Base-by-base conservation (phyloP, 2,329 filamentous ascomycete species). In the Fusarium beomiforme region DNA sequence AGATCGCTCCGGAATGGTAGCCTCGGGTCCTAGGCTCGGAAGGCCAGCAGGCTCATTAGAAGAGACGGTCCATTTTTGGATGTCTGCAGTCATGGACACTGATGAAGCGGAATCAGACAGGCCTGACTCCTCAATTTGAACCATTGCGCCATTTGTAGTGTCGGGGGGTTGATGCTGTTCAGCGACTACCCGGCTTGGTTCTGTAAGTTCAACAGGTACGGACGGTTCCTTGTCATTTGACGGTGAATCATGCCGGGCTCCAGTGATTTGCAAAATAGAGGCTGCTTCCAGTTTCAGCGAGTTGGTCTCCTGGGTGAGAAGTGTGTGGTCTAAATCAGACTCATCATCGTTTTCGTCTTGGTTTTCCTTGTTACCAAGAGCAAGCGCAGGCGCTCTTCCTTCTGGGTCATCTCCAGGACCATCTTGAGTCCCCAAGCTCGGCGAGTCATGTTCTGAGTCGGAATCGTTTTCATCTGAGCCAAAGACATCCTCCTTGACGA, bases 91-190 rank as follows among this genome's bases (percentile, higher is more conserved):
- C 14, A 19, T 24, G 10, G 44, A 46, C 26, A 56, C 39, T n/a
- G 68, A 51, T 13, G 50, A 65, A 43, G 46, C 47, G 34, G 56
- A 46, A 29, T 47, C 51, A 36, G 55, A 69, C 23, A 49, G 46
- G 6, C 44, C n/a, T 14, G 26, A 23, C 37, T 46, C 57, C 41
- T 53, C 36, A 26, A 26, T 24, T 44, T 71, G 42, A 23, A 33
- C 17, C 29, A 26, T 29, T 23, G 19, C 34, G 46, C 57, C 23
- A 17, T 62, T 51, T 31, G 53, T 26, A 8, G 19, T 34, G n/a
- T 14, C 50, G 24, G 41, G 37, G n/a, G 29, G 24, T 14, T 65
- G 36, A 26, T 26, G 23, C 13, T 50, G 21, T 42, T 46, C 29
- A 41, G 50, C 19, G 16, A 50, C 36, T 37, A 50, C 43, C 19